Base-by-base conservation (phyloP, 140 eudicot species). In the Cichorium intybus region DNA sequence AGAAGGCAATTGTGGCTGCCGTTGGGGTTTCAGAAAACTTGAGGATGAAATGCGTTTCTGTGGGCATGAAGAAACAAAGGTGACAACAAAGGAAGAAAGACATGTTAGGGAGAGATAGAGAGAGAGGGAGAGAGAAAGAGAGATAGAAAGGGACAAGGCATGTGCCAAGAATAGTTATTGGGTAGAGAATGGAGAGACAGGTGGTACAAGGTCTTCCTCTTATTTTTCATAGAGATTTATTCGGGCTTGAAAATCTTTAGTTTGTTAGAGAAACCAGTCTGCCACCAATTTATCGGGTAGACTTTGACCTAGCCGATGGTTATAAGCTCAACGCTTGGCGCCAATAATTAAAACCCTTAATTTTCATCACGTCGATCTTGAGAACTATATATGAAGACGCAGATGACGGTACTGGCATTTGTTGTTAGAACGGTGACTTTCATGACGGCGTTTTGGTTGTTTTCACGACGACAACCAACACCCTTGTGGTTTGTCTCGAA, bases 21-120 rank as follows among this genome's bases (percentile, higher is more conserved):
- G 75, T 50, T n/a, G 64, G 47, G 61, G 78, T 67, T n/a, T 20
- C 78, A 47, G 75, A 37, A 60, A 43, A 52, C 11, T 47, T 67
- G 78, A 29, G 27, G 61, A 62, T 39, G 69, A 54, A 54, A 68
- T 68, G 49, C 60, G 35, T 46, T 33, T 45, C 20, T 63, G 43
- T 61, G 62, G 78, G 74, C 82, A 75, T 65, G 46, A 62, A 73
- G 56, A 23, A 64, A 71, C 41, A 59, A 64, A 56, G 56, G 33
- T 75, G 68, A 35, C 33, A 46, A 70, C 48, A 20, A 62, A 75
- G 74, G 59, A 67, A 37, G 64, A 51, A 52, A 66, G 79, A 67
- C 79, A 75, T 75, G 79, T 15, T 66, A 24, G 54, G 51, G 64
- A 50, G 35, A 46, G 45, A 24, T 7, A 41, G 11, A 37, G 24